Evolutionary conservation across 2,329 filamentous ascomycete species (phyloP).

Genomic region (Exophiala aquamarina): DNA sequence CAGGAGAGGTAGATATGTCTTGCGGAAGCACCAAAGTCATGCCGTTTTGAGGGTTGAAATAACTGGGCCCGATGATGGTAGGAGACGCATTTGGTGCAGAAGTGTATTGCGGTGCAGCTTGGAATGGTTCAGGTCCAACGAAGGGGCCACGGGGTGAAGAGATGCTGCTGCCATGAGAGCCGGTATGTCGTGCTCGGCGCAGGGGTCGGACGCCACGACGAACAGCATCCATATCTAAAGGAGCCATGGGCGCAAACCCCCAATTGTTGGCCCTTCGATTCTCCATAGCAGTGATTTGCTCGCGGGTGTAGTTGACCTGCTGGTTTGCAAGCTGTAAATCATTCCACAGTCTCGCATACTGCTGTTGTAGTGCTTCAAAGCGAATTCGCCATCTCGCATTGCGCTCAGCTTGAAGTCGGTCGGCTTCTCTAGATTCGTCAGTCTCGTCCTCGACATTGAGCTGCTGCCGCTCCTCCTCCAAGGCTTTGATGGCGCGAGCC

Average conservation of each 20-base stretch:
- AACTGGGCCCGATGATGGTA: conserved; percentile 49
- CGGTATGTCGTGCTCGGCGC: conserved; percentile 44
- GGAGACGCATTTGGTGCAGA: conserved; percentile 55
- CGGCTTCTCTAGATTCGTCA: conserved; percentile 52
- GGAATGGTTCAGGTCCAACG: conserved; percentile 38
- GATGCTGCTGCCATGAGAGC: conserved; percentile 47
- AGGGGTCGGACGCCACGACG: conserved; percentile 39
- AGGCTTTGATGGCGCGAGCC: conserved; percentile 59
- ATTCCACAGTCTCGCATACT: conserved; percentile 38
- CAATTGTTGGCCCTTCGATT: conserved; percentile 41
- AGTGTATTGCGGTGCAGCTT: conserved; percentile 41
- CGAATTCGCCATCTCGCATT: conserved; percentile 49
- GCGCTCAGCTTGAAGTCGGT: conserved; percentile 49
- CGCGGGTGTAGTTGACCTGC: conserved; percentile 24
- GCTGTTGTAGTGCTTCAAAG: conserved; percentile 41
- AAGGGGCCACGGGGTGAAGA: conserved; percentile 45
- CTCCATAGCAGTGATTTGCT: conserved; percentile 32
- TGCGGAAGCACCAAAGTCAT: conserved; percentile 54
- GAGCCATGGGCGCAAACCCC: conserved; percentile 40
- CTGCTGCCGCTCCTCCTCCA: conserved; percentile 59
- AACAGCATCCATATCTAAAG: conserved; percentile 43
- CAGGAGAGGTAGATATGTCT: conserved; percentile 34
- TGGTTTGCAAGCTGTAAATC: conserved; percentile 25
- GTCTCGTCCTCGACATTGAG: conserved; percentile 46
- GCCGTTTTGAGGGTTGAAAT: conserved; percentile 64